Evolutionary conservation across 495 filamentous ascomycete species (phyloP), one percentile per base, ranked within the genome.

Genomic region (Hypoxylon intermedium): DNA sequence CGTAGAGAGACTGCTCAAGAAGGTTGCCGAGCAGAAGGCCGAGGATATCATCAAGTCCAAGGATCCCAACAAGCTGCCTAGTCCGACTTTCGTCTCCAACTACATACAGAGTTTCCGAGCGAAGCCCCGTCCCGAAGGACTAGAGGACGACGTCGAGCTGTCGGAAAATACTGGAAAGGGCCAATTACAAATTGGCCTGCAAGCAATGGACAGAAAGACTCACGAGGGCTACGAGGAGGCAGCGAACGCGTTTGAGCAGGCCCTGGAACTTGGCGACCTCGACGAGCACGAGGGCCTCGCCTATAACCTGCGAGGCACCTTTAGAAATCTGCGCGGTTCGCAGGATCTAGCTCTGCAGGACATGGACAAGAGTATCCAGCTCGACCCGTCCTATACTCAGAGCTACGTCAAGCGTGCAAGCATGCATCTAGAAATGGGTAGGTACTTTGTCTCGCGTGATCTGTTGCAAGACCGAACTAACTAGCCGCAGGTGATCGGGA

Each of bases 331-430:
- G 26, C 85, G 85, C 63, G 94, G 94, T 24, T 90, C 97, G 67
- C 93, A 94, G 58, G 78, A 84, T 21, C 83, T 87, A 53, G 95
- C 94, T 1, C 75, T 97, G 58, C 77, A 78, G 9, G 94, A 97
- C 72, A 80, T 99, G 53, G 89, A 89, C 69, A 92, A 89, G 83
- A 96, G 91, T 72, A 86, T 97, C 46, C 91, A 96, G 71, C 78
- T 97, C 13, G 85, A 97, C 47, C 91, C 93, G 0, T 77, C 84
- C 1, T 75, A 97, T 73, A 94, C 92, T 3, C 94, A 99, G 74
- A 97, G 91, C 81, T 98, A 92, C 74, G 96, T 99, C 78, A 99
- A 99, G 80, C 86, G 95, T 42, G 94, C 94, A 41, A 97, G 92
- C 83, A 94, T 99, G 89, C 89, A 95, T 74, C 83, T 98, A 31